phyloP scores from a whole-genome alignment of 371 early-diverging fungal species.

The Haplosporangium sp. region DNA sequence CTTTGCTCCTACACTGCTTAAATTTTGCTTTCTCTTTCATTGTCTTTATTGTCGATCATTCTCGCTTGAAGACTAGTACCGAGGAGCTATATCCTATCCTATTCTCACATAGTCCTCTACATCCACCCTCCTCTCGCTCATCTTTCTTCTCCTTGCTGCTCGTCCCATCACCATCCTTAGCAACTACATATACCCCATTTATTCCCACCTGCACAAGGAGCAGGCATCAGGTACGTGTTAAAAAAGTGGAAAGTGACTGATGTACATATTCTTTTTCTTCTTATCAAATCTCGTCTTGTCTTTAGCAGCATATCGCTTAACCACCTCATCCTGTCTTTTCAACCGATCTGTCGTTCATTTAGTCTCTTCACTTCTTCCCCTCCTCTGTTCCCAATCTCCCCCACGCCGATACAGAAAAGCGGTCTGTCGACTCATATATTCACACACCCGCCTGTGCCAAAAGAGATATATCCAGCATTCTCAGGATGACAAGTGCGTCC shows the following conservation, averaged over 20 bases:
- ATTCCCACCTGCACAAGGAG: neutral
- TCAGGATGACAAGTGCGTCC: neutral
- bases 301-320: no score
- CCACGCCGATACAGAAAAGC: neutral
- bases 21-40: neutral
- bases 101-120: conserved; percentile 15
- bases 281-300: neutral
- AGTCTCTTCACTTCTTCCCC: no score
- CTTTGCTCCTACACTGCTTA: neutral
- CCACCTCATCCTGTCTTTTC: no score
- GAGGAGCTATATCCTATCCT: conserved; percentile 18
- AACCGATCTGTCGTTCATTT: no score
- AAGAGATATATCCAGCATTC: neutral
- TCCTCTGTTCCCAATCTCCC: no score
- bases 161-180: neutral
- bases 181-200: neutral
- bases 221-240: neutral
- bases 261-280: neutral
- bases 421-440: neutral
- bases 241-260: neutral
- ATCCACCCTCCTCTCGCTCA: neutral
- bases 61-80: conserved; percentile 7
- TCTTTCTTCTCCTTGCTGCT: neutral
- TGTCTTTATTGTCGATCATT: conserved; percentile 12
- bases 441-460: neutral